Percentiles rank a stretch among this genome's conserved stretches.
Evolutionary conservation across 495 filamentous ascomycete genomes (phyloP).

Genomic region (Penicillium fimorum): DNA sequence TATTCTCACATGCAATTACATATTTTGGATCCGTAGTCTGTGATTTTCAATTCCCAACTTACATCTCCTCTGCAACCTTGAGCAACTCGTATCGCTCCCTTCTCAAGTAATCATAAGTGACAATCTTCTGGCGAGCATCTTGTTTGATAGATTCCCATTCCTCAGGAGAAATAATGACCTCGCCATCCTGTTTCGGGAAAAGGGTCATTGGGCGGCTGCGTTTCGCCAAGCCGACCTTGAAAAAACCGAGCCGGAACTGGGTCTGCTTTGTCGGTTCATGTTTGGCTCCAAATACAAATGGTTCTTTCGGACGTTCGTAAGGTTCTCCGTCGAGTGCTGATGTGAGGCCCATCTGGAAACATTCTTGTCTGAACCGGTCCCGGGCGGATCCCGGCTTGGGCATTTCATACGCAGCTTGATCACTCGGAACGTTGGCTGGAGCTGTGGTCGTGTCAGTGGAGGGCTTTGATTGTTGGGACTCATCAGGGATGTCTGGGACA

Average conservation of each 20-base stretch:
- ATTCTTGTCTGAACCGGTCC: neutral
- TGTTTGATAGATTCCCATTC: neutral
- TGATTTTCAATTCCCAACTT: neutral
- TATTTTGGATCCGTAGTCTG: neutral
- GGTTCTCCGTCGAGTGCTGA: neutral
- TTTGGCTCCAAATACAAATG: neutral
- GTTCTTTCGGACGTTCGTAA: neutral
- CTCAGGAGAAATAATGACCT: neutral
- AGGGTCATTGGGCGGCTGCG: constrained; percentile 1
- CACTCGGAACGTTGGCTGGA: neutral
- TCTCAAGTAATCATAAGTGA: neutral
- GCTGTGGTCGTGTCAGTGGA: neutral
- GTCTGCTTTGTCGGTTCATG: neutral
- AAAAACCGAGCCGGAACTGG: neutral
- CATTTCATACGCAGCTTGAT: neutral
- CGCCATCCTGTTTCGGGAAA: neutral
- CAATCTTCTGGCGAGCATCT: neutral
- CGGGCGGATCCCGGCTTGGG: neutral
- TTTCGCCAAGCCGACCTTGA: neutral
- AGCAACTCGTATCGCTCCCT: neutral
- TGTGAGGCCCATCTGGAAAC: neutral
- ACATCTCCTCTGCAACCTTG: neutral
- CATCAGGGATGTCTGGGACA: neutral
- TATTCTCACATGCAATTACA: neutral
- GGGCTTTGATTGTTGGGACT: too few species aligned